Base-by-base conservation (phyloP, 2,329 filamentous ascomycete genomes). In the Pseudocercospora crystallina region DNA sequence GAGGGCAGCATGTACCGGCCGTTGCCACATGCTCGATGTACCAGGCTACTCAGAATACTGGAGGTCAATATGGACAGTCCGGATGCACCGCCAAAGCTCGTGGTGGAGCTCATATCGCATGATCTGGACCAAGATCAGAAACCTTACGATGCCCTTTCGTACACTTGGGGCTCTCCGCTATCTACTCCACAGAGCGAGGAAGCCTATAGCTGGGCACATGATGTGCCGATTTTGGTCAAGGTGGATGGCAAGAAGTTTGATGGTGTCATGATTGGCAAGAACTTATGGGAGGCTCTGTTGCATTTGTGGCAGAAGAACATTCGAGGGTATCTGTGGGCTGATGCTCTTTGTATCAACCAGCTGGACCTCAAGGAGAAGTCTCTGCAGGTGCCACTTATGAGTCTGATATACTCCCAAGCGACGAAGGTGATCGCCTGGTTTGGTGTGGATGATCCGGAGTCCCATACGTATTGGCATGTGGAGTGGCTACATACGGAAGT, bases 331-430 rank as follows among this genome's bases (percentile, higher is more conserved):
- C 8, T 47, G 8, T 50, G 47, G 47, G 14, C 37, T 11, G 47
- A 50, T 32, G 47, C 47, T 13, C 11, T 50, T 5, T 50, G 47
- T 30, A 45, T 50, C 29, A 45, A 50, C 20, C 47, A 50, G 14
- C 13, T 39, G 11, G 33, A 50, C 29, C 11, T 41, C 5, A 20
- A 4, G 3, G 47, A 50, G 26, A 40, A 41, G 26, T 39, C 20
- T 26, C 17, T 41, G 20, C 47, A 50, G n/a, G 47, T 50, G 33
- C n/a, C 30, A 5, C 17, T 36, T 3, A 50, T 50, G 47, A 20
- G 30, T 12, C n/a, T 5, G 3, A 44, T 50, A 17, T 50, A 50
- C 34, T 13, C n/a, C 8, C 11, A 20, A 5, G 47, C 47, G 3
- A 36, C 11, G 11, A 17, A 31, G 8, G 47, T 50, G n/a, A 33